These are phyloP conservation scores for Colletotrichum musae DNA, from an alignment of 2,329 filamentous ascomycete genomes.

Conservation along the genomic window DNA sequence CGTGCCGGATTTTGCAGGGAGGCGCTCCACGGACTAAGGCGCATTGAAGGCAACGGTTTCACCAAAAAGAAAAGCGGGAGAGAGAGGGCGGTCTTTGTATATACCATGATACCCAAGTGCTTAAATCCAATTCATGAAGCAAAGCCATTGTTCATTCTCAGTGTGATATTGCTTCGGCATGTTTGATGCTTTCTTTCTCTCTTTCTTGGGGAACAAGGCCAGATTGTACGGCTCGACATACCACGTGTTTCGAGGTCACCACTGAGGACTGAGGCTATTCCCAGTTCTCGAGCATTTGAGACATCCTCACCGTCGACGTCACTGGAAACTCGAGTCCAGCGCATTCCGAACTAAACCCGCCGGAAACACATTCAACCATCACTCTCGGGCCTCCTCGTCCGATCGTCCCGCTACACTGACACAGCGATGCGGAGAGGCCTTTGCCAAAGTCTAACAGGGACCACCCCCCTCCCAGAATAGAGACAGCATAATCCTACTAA, in stretches of 20 bases:
- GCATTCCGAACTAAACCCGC: neutral
- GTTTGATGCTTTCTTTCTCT: neutral
- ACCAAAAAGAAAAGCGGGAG: conserved; percentile 6
- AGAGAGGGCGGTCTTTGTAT: conserved; percentile 29
- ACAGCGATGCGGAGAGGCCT: neutral
- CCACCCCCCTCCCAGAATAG: neutral
- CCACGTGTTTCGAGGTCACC: neutral
- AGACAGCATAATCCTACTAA: too few species aligned
- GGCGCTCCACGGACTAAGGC: conserved; percentile 29
- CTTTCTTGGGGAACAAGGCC: too few species aligned
- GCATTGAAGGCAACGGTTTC: conserved; percentile 19
- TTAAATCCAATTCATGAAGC: conserved; percentile 24
- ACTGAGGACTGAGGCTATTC: neutral
- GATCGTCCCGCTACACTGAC: neutral
- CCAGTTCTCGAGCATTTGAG: neutral
- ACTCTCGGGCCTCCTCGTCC: neutral
- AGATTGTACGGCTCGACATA: neutral
- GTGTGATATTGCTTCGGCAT: neutral
- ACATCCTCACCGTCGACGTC: neutral
- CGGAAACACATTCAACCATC: neutral
- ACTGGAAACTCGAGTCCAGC: neutral
- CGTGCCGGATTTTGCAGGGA: conserved; percentile 1
- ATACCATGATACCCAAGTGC: conserved; percentile 40
- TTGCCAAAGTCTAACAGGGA: neutral
- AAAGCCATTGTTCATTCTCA: neutral